Conservation (phyloP, 2,329 filamentous ascomycete species). For the Alternaria incomplexa region DNA sequence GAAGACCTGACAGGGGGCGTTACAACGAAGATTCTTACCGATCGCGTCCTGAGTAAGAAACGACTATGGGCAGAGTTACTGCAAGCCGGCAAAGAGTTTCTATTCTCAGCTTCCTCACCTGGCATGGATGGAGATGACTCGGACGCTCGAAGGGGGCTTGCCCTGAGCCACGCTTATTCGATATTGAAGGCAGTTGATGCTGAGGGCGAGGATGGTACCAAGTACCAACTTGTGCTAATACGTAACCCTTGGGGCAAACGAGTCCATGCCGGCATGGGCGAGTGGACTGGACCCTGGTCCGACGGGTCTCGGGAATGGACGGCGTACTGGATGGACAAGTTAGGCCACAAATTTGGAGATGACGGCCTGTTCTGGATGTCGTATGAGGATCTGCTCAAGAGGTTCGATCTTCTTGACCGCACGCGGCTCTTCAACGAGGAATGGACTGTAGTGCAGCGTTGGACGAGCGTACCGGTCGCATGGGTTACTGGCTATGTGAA, state of each 20-base stretch:
- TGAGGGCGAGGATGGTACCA: conserved; percentile 46
- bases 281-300: conserved; percentile 82
- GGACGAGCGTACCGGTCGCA: conserved; percentile 64
- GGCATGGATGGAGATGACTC: conserved; percentile 67
- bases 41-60: conserved; percentile 76
- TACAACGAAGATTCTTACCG: conserved; percentile 69
- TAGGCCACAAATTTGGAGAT: conserved; percentile 75
- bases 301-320: conserved; percentile 88
- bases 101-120: conserved; percentile 66
- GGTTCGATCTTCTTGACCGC: conserved; percentile 64
- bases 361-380: conserved; percentile 72
- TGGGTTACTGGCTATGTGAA: conserved; percentile 67
- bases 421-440: conserved; percentile 65
- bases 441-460: conserved; percentile 65
- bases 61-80: conserved; percentile 83
- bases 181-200: conserved; percentile 64
- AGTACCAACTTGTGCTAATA: conserved; percentile 65
- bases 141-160: conserved; percentile 55
- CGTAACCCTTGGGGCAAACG: conserved; percentile 80
- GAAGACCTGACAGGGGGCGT: conserved; percentile 71
- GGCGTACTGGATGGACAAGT: conserved; percentile 73
- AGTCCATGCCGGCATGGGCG: conserved; percentile 46
- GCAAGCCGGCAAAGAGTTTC: conserved; percentile 75
- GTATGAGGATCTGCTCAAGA: conserved; percentile 63
- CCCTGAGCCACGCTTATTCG: conserved; percentile 60